Percentiles rank a stretch among this genome's conserved stretches.
Conservation (phyloP, 768 basidiomycete species). For the Auricularia sp. region DNA sequence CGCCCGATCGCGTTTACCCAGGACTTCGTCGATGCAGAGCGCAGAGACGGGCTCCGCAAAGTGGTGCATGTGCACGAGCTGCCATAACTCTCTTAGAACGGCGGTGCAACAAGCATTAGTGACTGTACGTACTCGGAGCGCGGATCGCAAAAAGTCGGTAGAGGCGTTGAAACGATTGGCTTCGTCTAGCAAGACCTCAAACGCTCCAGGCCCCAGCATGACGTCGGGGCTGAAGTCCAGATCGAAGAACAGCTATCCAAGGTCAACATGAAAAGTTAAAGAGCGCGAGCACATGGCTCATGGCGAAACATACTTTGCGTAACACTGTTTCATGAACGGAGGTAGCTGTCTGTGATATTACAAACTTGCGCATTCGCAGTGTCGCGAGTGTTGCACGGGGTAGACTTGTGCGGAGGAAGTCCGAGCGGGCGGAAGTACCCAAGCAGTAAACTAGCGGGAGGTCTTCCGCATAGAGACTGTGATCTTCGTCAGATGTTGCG, state of each 20-base stretch:
- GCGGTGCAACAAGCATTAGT: no score
- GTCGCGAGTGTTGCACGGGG: conserved; percentile 48
- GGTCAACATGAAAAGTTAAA: neutral
- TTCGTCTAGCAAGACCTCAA: conserved; percentile 50
- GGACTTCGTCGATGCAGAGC: neutral
- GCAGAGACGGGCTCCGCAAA: conserved; percentile 44
- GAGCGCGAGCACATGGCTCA: no score
- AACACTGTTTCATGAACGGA: conserved; percentile 44
- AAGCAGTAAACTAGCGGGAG: conserved; percentile 41
- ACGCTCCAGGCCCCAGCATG: conserved; percentile 45
- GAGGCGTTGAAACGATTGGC: conserved; percentile 47
- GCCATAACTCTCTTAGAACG: conserved; percentile 1
- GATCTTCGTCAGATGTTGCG: neutral
- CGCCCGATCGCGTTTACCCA: neutral
- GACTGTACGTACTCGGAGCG: conserved; percentile 43
- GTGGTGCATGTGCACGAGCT: conserved; percentile 64
- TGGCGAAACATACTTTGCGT: conserved; percentile 31
- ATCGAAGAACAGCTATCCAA: conserved; percentile 51
- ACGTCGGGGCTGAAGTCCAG: conserved; percentile 47
- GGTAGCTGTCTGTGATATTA: conserved; percentile 35
- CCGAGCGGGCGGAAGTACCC: conserved; percentile 50
- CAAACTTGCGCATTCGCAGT: conserved; percentile 42
- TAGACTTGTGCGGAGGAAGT: conserved; percentile 48
- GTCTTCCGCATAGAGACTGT: conserved; percentile 23
- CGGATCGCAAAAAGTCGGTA: conserved; percentile 43